Conservation (phyloP, 495 filamentous ascomycete species). For the Acidomyces sp. region DNA sequence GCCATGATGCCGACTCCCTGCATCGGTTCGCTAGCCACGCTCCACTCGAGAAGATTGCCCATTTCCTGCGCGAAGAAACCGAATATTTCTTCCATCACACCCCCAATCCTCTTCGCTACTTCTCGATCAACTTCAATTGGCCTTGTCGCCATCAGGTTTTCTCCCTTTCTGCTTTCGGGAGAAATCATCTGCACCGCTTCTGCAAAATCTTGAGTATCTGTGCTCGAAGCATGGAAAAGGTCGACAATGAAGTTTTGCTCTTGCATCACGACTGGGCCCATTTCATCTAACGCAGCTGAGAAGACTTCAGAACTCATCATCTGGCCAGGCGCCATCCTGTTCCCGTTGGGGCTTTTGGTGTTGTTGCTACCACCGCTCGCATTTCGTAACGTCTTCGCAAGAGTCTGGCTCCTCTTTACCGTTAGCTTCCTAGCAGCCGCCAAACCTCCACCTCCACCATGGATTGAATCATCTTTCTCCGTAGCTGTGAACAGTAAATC, state of each 20-base stretch:
- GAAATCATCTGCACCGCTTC: slow-evolving; percentile 54
- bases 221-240: slow-evolving; percentile 79
- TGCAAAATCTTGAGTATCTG: slow-evolving; percentile 62
- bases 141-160: slow-evolving; percentile 55
- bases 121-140: slow-evolving; percentile 73
- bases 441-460: slow-evolving; percentile 36
- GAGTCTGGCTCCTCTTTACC: slow-evolving; percentile 69
- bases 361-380: slow-evolving; percentile 48
- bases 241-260: slow-evolving; percentile 93
- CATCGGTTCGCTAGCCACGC: slow-evolving; percentile 62
- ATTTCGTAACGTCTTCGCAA: slow-evolving; percentile 65
- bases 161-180: slow-evolving; percentile 53
- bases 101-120: slow-evolving; percentile 62
- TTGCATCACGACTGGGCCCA: slow-evolving; percentile 62
- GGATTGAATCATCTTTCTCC: slow-evolving; percentile 58
- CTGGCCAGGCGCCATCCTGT: slow-evolving; percentile 36
- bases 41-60: slow-evolving; percentile 75
- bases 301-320: slow-evolving; percentile 74
- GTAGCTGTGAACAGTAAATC: slow-evolving; percentile 80
- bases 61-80: slow-evolving; percentile 66
- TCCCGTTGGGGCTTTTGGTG: background rate
- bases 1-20: slow-evolving; percentile 83
- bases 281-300: slow-evolving; percentile 61
- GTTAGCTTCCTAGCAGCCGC: slow-evolving; percentile 80
- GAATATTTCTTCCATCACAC: slow-evolving; percentile 79